Evolutionary conservation across 495 filamentous ascomycete genomes (phyloP).

Genomic region (Staphylotrichum tortipilum): DNA sequence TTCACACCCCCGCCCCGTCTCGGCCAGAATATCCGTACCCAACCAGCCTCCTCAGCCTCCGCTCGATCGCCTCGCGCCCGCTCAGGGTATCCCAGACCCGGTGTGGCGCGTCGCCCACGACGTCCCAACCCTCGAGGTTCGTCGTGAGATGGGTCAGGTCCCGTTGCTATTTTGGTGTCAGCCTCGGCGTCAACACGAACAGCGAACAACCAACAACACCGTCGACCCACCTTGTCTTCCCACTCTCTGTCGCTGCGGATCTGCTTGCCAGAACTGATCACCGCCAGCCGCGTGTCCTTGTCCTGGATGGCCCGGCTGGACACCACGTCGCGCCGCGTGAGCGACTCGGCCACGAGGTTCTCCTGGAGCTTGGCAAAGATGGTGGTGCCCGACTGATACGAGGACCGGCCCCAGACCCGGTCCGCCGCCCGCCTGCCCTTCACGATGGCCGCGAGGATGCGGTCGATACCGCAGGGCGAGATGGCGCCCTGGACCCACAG

Average conservation of each 20-base stretch:
- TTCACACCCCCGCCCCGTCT: too few species aligned
- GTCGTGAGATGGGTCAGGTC: conserved; percentile 71
- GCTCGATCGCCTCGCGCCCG: conserved; percentile 56
- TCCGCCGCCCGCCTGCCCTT: conserved; percentile 72
- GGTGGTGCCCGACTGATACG: conserved; percentile 69
- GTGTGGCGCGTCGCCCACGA: conserved; percentile 77
- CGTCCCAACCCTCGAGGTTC: conserved; percentile 74
- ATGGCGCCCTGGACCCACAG: conserved; percentile 81
- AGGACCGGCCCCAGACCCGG: conserved; percentile 66
- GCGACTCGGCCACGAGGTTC: conserved; percentile 71
- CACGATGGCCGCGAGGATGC: conserved; percentile 68
- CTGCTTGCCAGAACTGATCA: conserved; percentile 69
- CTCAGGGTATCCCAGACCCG: conserved; percentile 67
- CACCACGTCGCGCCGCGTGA: conserved; percentile 72
- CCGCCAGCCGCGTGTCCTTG: conserved; percentile 58
- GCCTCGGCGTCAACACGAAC: background rate
- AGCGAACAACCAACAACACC: background rate
- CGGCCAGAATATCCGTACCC: too few species aligned
- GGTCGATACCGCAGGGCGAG: conserved; percentile 76
- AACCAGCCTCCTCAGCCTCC: conserved; percentile 47
- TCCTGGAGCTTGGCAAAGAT: conserved; percentile 91
- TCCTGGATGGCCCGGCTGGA: conserved; percentile 69
- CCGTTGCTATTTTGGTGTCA: conserved; percentile 48
- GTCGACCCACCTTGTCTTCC: conserved; percentile 47
- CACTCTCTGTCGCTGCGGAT: conserved; percentile 55